A percentile compares a stretch with the other conserved stretches of the same genome.
phyloP scores from a whole-genome alignment of 2,329 filamentous ascomycete genomes.

The Aspergillus spinulosporus region DNA sequence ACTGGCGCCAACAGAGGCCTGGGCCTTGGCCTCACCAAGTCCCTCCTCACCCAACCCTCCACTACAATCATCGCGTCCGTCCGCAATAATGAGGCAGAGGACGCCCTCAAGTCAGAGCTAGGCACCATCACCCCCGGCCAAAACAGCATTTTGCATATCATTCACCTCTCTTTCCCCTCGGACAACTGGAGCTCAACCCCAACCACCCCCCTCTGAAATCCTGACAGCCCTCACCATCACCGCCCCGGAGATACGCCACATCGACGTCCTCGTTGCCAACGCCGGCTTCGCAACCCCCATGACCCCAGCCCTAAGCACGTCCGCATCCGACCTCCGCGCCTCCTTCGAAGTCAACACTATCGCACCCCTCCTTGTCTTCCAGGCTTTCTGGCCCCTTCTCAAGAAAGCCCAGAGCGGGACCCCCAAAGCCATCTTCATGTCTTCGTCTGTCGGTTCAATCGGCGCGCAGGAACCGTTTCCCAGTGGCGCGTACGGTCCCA shows the following conservation, averaged over 20 bases:
- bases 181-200: neutral
- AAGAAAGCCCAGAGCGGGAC: constrained; percentile 9
- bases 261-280: constrained; percentile 29
- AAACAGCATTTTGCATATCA: constrained; percentile 21
- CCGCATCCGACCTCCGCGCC: constrained; percentile 20
- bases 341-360: constrained; percentile 35
- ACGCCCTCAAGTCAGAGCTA: constrained; percentile 13
- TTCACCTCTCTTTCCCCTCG: constrained; percentile 26
- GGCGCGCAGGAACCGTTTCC: constrained; percentile 22
- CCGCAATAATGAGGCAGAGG: constrained; percentile 17
- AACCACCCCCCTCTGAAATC: neutral
- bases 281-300: constrained; percentile 58
- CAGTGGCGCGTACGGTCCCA: constrained; percentile 26
- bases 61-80: constrained; percentile 27
- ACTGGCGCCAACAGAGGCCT: constrained; percentile 34
- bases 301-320: constrained; percentile 50
- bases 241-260: constrained; percentile 29
- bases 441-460: constrained; percentile 28
- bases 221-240: constrained; percentile 15
- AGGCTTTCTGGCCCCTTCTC: constrained; percentile 24
- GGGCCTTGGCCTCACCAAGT: constrained; percentile 26
- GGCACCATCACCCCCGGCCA: neutral
- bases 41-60: constrained; percentile 23
- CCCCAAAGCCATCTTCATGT: constrained; percentile 24
- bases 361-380: constrained; percentile 32